Base-by-base conservation (phyloP, 83 land plant species). In the Picea abies region DNA sequence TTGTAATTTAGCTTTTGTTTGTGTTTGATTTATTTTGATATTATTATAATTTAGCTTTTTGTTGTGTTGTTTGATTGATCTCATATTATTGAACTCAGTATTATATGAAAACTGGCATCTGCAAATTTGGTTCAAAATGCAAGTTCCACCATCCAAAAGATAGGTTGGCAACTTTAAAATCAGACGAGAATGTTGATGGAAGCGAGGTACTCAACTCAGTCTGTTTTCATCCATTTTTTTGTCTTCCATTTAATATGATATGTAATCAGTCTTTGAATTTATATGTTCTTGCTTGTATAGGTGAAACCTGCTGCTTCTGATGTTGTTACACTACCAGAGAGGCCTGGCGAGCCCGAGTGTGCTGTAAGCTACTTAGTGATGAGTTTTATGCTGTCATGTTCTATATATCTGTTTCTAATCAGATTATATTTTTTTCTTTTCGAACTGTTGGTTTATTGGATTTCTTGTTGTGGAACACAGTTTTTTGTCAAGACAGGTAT, bases 91-190 rank as follows among this genome's bases (percentile, higher is more conserved):
- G 8, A 56, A n/a, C 76, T 17, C 88, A 95, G 94, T 93, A 89
- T 81, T 96, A 86, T 80, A 52, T 96, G 91, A 96, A 96, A 86
- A 95, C 95, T 4, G 90, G 88, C 63, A 91, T 84, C 58, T 97
- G 96, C 89, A 97, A 93, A 79, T 97, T 88, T 85, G 98, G 99
- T 60, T 47, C 29, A 3, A 91, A 72, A 37, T 97, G 99, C 96
- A 97, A 91, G 87, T 97, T 93, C 77, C 92, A 97, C 98, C 93
- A 86, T 98, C 98, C 3, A 64, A 92, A 88, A 67, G 91, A 95
- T 22, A 85, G 81, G 72, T 44, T 66, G 22, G 84, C 82, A 78
- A 76, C 26, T 25, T 12, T 15, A 9, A 49, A 22, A 25, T 49
- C 60, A 10, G 16, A 76, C 7, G 20, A 81, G 60, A 63, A 76